Evolutionary conservation across 2,329 filamentous ascomycete genomes (phyloP).

Genomic region (Pseudogymnoascus sp.): DNA sequence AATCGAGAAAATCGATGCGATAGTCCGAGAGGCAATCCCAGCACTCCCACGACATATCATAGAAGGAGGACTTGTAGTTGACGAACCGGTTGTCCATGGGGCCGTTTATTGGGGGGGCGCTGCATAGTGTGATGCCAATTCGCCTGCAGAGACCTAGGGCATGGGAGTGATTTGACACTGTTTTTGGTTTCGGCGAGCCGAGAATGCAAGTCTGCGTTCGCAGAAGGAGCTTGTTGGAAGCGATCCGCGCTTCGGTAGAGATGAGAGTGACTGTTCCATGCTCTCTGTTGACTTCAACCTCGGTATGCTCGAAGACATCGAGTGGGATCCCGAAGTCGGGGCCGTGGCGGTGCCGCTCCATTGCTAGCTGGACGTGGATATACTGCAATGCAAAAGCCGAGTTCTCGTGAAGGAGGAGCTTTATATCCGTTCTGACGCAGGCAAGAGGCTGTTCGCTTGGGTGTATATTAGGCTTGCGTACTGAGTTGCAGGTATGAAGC

Average conservation of each 20-base stretch:
- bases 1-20: conserved; percentile 13
- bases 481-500: background rate
- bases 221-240: conserved; percentile 17
- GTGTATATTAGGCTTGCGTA: background rate
- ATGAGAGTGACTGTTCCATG: conserved; percentile 12
- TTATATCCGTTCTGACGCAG: background rate
- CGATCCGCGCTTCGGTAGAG: conserved; percentile 17
- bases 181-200: conserved; percentile 8
- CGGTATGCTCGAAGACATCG: background rate
- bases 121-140: conserved; percentile 2
- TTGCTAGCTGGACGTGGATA: background rate
- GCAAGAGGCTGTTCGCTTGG: background rate
- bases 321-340: background rate
- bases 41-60: conserved; percentile 12
- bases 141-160: background rate
- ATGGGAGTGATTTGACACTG: background rate
- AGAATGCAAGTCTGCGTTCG: conserved; percentile 19
- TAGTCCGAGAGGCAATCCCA: conserved; percentile 16
- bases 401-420: background rate
- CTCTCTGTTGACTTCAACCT: background rate
- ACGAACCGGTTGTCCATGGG: conserved; percentile 11
- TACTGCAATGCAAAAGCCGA: background rate
- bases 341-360: background rate
- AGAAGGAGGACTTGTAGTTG: background rate
- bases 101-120: conserved; percentile 9